phyloP scores from a whole-genome alignment of 805 yeast species.

The Millerozyma acaciae region DNA sequence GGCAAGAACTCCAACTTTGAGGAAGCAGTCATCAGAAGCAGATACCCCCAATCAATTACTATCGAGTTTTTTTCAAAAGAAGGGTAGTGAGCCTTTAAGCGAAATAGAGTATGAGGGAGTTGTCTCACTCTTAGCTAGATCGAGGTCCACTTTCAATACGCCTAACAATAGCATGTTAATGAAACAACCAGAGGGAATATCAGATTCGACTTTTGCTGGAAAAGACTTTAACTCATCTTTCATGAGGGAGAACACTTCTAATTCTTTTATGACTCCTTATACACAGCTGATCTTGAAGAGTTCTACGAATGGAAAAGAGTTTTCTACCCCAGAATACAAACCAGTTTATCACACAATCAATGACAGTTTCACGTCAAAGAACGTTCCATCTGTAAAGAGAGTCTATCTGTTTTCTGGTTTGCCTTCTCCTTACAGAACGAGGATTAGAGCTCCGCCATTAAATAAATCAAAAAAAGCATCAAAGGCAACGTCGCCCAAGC shows the following conservation, averaged over 20 bases:
- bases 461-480: conserved; percentile 6
- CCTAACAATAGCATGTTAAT: conserved; percentile 2
- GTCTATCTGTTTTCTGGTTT: conserved; percentile 44
- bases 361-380: conserved; percentile 18
- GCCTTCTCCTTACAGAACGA: conserved; percentile 42
- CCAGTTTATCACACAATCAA: conserved; percentile 34
- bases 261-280: conserved; percentile 22
- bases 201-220: neutral
- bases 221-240: conserved; percentile 1
- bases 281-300: conserved; percentile 27
- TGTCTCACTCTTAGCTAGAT: conserved; percentile 44
- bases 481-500: neutral
- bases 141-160: conserved; percentile 5
- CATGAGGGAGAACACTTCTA: neutral
- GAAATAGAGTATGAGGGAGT: conserved; percentile 84
- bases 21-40: neutral
- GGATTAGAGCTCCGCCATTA: conserved; percentile 30
- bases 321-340: conserved; percentile 34
- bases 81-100: conserved; percentile 71
- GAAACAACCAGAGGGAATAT: neutral
- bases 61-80: conserved; percentile 65
- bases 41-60: conserved; percentile 48
- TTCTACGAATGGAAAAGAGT: conserved; percentile 16
- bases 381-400: conserved; percentile 34
- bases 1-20: conserved; percentile 4